Evolutionary conservation across 768 basidiomycete species (phyloP).

Genomic region (Mycena kentingensis): DNA sequence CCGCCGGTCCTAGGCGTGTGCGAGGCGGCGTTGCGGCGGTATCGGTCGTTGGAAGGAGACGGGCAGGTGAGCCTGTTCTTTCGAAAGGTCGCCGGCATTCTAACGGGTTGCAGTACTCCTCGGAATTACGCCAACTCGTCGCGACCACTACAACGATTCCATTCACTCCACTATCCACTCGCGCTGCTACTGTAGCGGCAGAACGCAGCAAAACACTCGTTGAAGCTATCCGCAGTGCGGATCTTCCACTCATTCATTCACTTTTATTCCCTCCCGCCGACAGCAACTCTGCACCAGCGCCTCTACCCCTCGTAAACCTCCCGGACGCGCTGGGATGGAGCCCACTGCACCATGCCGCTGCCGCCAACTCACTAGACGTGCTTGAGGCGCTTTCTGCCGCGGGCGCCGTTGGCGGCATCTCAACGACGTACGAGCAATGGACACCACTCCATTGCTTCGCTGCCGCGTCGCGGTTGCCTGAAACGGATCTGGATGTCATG

Average conservation of each 20-base stretch:
- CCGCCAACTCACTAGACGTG: constrained; percentile 56
- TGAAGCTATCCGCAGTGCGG: constrained; percentile 51
- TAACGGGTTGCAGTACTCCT: too few relatives aligned
- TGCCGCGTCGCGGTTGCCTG: constrained; percentile 21
- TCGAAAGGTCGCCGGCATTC: constrained; percentile 11
- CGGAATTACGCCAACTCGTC: too few relatives aligned
- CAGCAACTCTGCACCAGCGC: constrained; percentile 48
- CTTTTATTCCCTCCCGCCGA: constrained; percentile 56
- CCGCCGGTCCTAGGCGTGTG: constrained; percentile 69
- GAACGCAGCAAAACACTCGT: constrained; percentile 55
- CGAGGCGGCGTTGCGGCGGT: constrained; percentile 62
- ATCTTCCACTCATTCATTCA: constrained; percentile 53
- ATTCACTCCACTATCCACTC: constrained; percentile 45
- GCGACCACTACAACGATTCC: too few relatives aligned
- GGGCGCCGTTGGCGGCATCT: constrained; percentile 73
- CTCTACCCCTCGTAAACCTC: constrained; percentile 73
- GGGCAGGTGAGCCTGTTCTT: constrained; percentile 42
- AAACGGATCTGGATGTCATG: background rate
- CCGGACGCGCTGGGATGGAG: constrained; percentile 73
- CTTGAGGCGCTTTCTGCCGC: constrained; percentile 75
- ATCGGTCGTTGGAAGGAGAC: constrained; percentile 59
- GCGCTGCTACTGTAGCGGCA: constrained; percentile 42
- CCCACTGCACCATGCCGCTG: constrained; percentile 69
- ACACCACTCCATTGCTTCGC: constrained; percentile 73
- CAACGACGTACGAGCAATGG: constrained; percentile 63